Evolutionary conservation across 441 rosid species (phyloP).

Genomic region (Pelargonium cotyledonis): DNA sequence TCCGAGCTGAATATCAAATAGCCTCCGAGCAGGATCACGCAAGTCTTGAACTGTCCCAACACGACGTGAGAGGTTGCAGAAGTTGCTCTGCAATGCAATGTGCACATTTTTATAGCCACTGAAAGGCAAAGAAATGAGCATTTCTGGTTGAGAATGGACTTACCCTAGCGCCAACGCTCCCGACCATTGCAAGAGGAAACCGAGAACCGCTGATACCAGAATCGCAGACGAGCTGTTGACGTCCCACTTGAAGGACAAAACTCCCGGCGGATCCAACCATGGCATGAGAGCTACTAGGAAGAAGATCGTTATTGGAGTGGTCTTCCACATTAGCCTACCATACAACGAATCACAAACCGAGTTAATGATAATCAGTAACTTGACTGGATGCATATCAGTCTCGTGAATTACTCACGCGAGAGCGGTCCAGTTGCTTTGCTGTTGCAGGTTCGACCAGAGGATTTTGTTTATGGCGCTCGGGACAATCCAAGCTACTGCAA

Average conservation of each 20-base stretch:
- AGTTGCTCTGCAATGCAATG: conserved; percentile 19
- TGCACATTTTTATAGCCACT: neutral
- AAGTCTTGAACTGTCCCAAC: conserved; percentile 28
- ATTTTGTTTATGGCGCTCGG: conserved; percentile 29
- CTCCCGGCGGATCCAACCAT: conserved; percentile 29
- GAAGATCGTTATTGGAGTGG: conserved; percentile 22
- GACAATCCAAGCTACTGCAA: conserved; percentile 24
- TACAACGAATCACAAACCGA: neutral
- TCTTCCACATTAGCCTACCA: conserved; percentile 28
- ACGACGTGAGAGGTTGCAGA: conserved; percentile 29
- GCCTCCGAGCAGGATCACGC: conserved; percentile 30
- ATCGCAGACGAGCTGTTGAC: conserved; percentile 20
- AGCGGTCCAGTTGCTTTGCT: conserved; percentile 27
- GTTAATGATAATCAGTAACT: neutral
- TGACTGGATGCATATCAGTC: too few species aligned
- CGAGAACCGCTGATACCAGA: conserved; percentile 22
- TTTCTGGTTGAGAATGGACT: neutral
- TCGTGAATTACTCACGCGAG: conserved; percentile 18
- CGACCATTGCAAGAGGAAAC: conserved; percentile 28
- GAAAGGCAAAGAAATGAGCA: too few species aligned
- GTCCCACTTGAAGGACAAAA: conserved; percentile 25
- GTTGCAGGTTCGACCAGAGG: conserved; percentile 29
- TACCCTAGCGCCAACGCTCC: conserved; percentile 29
- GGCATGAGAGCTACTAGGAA: conserved; percentile 28
- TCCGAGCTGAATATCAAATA: conserved; percentile 23